These are phyloP conservation scores for Hyaloscypha bicolor DNA, from an alignment of 495 filamentous ascomycete species.

Conservation along the genomic window DNA sequence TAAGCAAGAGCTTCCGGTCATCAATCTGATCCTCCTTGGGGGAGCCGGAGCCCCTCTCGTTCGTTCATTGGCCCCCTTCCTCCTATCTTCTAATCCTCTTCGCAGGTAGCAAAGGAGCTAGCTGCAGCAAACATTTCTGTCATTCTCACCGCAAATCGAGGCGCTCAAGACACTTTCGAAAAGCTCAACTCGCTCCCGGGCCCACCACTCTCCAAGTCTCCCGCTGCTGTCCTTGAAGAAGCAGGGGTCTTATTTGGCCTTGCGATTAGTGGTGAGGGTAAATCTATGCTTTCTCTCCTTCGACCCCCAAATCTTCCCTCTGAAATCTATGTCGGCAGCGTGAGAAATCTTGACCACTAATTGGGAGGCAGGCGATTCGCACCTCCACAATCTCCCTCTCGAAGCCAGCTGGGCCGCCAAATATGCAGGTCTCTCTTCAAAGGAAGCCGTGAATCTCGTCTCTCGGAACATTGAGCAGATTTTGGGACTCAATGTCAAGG, in stretches of 20 bases:
- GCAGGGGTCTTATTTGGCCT: constrained; percentile 40
- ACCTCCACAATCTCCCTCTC: constrained; percentile 33
- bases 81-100: neutral
- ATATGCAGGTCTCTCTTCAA: constrained; percentile 31
- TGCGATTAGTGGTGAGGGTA: constrained; percentile 26
- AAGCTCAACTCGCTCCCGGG: constrained; percentile 37
- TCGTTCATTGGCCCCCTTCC: constrained; percentile 3
- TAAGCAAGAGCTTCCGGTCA: constrained; percentile 33
- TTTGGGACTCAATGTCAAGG: constrained; percentile 30
- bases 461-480: constrained; percentile 41
- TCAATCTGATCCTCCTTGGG: constrained; percentile 39
- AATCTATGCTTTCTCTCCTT: constrained; percentile 4
- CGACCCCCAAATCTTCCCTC: neutral
- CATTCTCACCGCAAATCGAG: constrained; percentile 40
- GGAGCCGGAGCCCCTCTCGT: constrained; percentile 39
- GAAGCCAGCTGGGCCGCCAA: constrained; percentile 41
- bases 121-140: constrained; percentile 43
- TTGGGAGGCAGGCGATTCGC: constrained; percentile 24
- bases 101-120: constrained; percentile 41
- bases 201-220: constrained; percentile 38
- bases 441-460: constrained; percentile 38
- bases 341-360: neutral
- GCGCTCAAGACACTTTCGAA: constrained; percentile 37
- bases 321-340: neutral
- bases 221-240: constrained; percentile 38